A percentile compares a stretch with the other conserved stretches of the same genome.
Conservation (phyloP, 257 asterid species). For the Paulownia fortunei region DNA sequence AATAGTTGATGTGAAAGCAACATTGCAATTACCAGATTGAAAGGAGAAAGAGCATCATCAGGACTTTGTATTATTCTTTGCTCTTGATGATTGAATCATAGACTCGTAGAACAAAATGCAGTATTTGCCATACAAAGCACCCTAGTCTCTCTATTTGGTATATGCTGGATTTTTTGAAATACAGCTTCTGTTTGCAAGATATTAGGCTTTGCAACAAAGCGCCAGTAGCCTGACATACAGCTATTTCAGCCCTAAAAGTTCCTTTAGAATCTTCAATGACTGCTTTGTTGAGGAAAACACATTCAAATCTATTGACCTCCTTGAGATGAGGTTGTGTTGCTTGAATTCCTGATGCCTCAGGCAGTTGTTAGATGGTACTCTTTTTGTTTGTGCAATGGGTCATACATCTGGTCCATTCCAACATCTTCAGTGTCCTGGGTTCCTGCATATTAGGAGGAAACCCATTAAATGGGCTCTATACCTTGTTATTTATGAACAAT, state of each 20-base stretch:
- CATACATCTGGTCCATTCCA: background rate
- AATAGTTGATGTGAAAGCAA: background rate
- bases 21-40: background rate
- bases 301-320: background rate
- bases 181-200: background rate
- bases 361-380: background rate
- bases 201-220: background rate
- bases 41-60: background rate
- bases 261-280: background rate
- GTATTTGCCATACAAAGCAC: background rate
- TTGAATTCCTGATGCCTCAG: constrained; percentile 5
- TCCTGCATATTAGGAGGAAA: background rate
- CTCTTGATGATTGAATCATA: background rate
- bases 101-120: background rate
- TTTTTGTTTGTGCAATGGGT: background rate
- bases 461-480: background rate
- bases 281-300: background rate
- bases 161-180: background rate
- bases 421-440: background rate
- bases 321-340: background rate
- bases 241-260: background rate
- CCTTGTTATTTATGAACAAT: background rate
- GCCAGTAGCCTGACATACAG: background rate
- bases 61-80: background rate
- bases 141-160: background rate